Percentiles rank a stretch among this genome's conserved stretches.
These are phyloP conservation scores for Pestalotiopsis sp. DNA, from an alignment of 2,329 filamentous ascomycete genomes.

Conservation along the genomic window DNA sequence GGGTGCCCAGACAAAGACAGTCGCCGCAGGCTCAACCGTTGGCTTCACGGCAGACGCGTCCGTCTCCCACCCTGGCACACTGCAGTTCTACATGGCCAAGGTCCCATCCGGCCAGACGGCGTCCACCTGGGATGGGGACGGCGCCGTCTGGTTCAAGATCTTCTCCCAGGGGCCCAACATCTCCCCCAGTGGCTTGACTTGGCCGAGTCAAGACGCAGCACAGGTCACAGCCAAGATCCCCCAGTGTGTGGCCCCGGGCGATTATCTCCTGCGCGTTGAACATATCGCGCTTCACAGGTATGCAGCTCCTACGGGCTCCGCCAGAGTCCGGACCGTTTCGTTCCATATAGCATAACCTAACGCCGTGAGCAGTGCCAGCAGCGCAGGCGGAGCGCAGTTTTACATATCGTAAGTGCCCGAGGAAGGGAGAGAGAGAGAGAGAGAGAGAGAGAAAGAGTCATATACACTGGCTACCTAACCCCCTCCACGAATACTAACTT, in stretches of 20 bases:
- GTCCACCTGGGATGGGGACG: conserved; percentile 39
- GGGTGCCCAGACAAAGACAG: conserved; percentile 42
- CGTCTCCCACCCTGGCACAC: conserved; percentile 44
- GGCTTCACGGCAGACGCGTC: conserved; percentile 45
- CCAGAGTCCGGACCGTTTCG: background rate
- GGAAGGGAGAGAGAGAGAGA: too few species aligned
- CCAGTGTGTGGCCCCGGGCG: conserved; percentile 46
- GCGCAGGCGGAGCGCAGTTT: conserved; percentile 46
- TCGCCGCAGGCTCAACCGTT: conserved; percentile 46
- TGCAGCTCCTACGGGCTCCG: background rate
- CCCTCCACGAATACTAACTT: background rate
- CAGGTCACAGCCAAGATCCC: conserved; percentile 45
- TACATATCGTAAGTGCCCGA: conserved; percentile 39
- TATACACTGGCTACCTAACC: background rate
- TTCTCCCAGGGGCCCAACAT: conserved; percentile 44
- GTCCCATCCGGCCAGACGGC: conserved; percentile 40
- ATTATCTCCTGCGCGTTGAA: conserved; percentile 52
- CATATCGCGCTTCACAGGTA: conserved; percentile 47
- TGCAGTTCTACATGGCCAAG: conserved; percentile 44
- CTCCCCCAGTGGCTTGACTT: conserved; percentile 37
- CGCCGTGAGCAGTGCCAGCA: conserved; percentile 31
- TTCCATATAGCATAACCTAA: background rate
- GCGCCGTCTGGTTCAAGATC: conserved; percentile 46
- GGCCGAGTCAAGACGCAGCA: conserved; percentile 42
- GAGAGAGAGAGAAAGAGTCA: background rate